phyloP scores from a whole-genome alignment of 2,329 filamentous ascomycete species.

The Claviceps maximensis region DNA sequence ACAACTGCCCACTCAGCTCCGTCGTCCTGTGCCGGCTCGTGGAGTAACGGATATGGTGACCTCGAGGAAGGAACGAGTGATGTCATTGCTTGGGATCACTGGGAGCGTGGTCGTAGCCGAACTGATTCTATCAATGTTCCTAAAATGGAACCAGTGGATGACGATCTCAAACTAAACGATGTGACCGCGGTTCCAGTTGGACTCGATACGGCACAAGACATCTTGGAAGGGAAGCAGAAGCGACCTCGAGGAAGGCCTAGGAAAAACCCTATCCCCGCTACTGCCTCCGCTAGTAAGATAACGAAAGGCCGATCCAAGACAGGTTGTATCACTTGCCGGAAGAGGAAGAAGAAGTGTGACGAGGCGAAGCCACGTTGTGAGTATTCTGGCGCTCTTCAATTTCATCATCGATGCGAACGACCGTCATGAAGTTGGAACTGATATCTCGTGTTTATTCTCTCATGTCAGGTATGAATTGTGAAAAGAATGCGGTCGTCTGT shows the following conservation, averaged over 20 bases:
- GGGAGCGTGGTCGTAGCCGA: conserved; percentile 31
- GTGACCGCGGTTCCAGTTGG: conserved; percentile 28
- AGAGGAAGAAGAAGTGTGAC: conserved; percentile 61
- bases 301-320: conserved; percentile 66
- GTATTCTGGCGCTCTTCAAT: conserved; percentile 1
- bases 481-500: conserved; percentile 86
- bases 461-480: conserved; percentile 61
- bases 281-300: conserved; percentile 48
- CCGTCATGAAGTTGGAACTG: background rate
- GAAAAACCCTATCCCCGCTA: conserved; percentile 59
- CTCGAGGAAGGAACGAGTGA: conserved; percentile 27
- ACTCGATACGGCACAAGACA: conserved; percentile 10
- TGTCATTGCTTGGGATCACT: conserved; percentile 32
- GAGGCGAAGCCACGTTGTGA: conserved; percentile 54
- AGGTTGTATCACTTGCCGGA: conserved; percentile 54
- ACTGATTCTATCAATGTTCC: conserved; percentile 34
- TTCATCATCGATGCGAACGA: background rate
- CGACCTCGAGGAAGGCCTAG: conserved; percentile 67
- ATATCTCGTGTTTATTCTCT: background rate
- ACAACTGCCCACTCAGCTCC: conserved; percentile 32
- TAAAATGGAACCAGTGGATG: conserved; percentile 44
- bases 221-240: conserved; percentile 34
- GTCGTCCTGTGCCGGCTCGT: conserved; percentile 32
- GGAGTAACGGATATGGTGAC: conserved; percentile 29
- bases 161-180: conserved; percentile 40